Conservation (phyloP, 495 filamentous ascomycete species). For the Terfezia boudieri region DNA sequence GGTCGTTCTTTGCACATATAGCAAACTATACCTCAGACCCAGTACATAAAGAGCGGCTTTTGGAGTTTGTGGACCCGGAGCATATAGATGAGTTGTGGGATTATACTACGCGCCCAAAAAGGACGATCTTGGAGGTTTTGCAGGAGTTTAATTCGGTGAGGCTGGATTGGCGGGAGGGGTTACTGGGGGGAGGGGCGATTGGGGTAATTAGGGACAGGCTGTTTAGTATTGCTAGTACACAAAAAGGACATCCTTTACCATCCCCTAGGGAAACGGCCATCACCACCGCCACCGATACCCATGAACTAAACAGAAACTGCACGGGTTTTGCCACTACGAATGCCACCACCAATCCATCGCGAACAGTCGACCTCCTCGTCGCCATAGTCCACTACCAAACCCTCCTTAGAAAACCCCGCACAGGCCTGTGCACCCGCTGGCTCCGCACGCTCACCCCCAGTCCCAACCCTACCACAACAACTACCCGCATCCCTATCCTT, state of each 20-base stretch:
- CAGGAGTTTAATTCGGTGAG: slow-evolving; percentile 70
- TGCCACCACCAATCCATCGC: slow-evolving; percentile 12
- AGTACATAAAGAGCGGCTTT: slow-evolving; percentile 55
- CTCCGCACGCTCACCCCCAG: slow-evolving; percentile 34
- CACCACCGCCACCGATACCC: neutral
- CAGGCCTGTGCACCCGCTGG: slow-evolving; percentile 81
- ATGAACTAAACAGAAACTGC: neutral
- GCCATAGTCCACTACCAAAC: slow-evolving; percentile 88
- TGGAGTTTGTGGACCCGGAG: slow-evolving; percentile 55
- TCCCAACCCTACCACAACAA: slow-evolving; percentile 11
- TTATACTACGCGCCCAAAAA: slow-evolving; percentile 77
- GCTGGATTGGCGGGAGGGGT: slow-evolving; percentile 33
- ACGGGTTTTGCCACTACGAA: slow-evolving; percentile 7
- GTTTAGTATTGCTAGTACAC: slow-evolving; percentile 52
- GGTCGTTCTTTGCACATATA: slow-evolving; percentile 58
- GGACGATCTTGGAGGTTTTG: slow-evolving; percentile 76
- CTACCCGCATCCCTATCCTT: slow-evolving; percentile 5
- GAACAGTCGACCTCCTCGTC: slow-evolving; percentile 50
- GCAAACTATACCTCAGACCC: slow-evolving; percentile 47
- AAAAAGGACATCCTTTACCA: neutral
- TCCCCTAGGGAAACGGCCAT: neutral
- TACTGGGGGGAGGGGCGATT: slow-evolving; percentile 20
- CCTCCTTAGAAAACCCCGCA: slow-evolving; percentile 59
- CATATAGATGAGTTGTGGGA: slow-evolving; percentile 83
- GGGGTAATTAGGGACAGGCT: slow-evolving; percentile 57